These are phyloP conservation scores for Calocera viscosa DNA, from an alignment of 768 basidiomycete genomes.

Conservation along the genomic window DNA sequence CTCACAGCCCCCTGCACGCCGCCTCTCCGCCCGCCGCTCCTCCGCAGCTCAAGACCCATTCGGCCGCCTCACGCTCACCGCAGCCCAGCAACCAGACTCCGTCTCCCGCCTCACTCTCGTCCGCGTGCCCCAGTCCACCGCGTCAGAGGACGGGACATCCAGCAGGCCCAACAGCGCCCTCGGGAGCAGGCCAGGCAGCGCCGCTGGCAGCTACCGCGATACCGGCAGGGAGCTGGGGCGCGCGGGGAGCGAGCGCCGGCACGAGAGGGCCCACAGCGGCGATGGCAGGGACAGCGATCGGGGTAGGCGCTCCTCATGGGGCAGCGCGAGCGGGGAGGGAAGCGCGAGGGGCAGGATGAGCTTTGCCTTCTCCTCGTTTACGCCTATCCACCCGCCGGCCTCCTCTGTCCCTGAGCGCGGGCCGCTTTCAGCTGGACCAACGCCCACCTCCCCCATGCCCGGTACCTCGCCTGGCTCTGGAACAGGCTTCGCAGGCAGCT, in stretches of 20 bases:
- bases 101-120: slow-evolving; percentile 48
- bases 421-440: neutral
- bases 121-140: slow-evolving; percentile 36
- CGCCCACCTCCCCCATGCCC: slow-evolving; percentile 24
- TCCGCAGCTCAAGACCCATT: slow-evolving; percentile 56
- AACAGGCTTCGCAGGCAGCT: slow-evolving; percentile 18
- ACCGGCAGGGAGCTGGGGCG: neutral
- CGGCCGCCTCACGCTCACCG: slow-evolving; percentile 38
- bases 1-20: slow-evolving; percentile 16
- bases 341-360: slow-evolving; percentile 35
- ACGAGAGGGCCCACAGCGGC: slow-evolving; percentile 12
- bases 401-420: slow-evolving; percentile 42
- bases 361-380: slow-evolving; percentile 59
- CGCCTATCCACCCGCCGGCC: slow-evolving; percentile 40
- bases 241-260: slow-evolving; percentile 9
- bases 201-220: neutral
- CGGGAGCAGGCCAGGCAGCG: neutral
- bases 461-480: slow-evolving; percentile 36
- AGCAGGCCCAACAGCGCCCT: slow-evolving; percentile 12
- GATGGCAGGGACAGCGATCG: slow-evolving; percentile 17
- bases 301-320: slow-evolving; percentile 22
- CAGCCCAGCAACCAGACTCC: slow-evolving; percentile 45
- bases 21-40: slow-evolving; percentile 49
- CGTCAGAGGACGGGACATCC: slow-evolving; percentile 5
- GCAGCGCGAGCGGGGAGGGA: slow-evolving; percentile 23